Evolutionary conservation across 2,329 filamentous ascomycete genomes (phyloP).

Genomic region (Colletotrichum agaves): DNA sequence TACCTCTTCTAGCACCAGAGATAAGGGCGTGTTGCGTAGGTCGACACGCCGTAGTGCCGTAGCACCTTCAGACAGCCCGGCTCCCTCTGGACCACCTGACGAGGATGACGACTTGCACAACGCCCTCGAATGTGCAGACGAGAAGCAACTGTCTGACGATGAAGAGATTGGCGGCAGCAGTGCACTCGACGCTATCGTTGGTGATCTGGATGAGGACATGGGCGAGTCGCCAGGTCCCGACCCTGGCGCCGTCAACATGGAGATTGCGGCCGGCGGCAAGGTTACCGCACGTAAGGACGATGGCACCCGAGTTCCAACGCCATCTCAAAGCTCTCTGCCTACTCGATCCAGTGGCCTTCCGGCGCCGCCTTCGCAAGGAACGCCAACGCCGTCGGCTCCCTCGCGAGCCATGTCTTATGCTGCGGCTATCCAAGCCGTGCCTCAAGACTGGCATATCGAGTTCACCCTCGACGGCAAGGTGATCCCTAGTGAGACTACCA

Average conservation of each 20-base stretch:
- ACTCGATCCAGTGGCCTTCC: conserved; percentile 54
- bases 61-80: conserved; percentile 61
- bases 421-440: conserved; percentile 80
- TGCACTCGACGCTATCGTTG: conserved; percentile 87
- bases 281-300: conserved; percentile 93
- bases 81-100: conserved; percentile 61
- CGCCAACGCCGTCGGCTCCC: conserved; percentile 62
- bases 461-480: conserved; percentile 88
- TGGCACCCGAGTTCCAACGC: conserved; percentile 86
- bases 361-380: conserved; percentile 52
- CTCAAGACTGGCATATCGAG: conserved; percentile 97
- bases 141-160: conserved; percentile 82
- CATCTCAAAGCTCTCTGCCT: conserved; percentile 67
- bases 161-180: conserved; percentile 73
- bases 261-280: conserved; percentile 86
- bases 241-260: conserved; percentile 89
- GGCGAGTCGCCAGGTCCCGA: conserved; percentile 78
- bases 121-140: conserved; percentile 91
- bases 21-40: conserved; percentile 69
- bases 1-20: conserved; percentile 60
- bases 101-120: conserved; percentile 73
- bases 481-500: conserved; percentile 91
- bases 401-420: conserved; percentile 83
- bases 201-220: conserved; percentile 87
- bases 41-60: conserved; percentile 69